These are phyloP conservation scores for Phytopythium delawarense DNA, from an alignment of 352 stramenopile genomes.

Conservation along the genomic window DNA sequence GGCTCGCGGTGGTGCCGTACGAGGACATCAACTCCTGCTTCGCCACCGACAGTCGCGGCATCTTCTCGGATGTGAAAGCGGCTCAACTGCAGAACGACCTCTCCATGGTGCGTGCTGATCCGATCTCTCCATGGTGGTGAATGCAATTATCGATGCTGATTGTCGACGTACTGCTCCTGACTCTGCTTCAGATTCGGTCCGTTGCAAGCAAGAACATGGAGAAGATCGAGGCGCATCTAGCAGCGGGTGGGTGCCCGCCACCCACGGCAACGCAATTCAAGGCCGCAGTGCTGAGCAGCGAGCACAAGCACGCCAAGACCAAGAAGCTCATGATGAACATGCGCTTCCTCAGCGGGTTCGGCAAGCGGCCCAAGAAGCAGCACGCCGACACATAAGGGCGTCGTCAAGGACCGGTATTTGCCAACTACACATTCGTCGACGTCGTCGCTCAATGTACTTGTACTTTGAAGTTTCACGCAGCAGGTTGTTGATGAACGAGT, in stretches of 20 bases:
- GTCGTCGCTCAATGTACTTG: neutral
- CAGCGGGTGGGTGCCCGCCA: constrained; percentile 28
- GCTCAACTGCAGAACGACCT: constrained; percentile 59
- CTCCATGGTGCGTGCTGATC: constrained; percentile 27
- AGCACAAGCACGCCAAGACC: constrained; percentile 38
- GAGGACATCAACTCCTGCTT: constrained; percentile 79
- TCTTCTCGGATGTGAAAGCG: constrained; percentile 59
- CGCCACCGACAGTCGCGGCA: constrained; percentile 56
- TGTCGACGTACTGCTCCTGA: neutral
- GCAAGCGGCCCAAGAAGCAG: constrained; percentile 47
- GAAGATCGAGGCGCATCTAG: constrained; percentile 67
- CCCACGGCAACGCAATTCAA: constrained; percentile 55
- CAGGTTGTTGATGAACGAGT: neutral
- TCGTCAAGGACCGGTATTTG: neutral
- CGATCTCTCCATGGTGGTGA: neutral
- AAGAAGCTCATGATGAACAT: constrained; percentile 80
- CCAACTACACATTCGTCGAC: neutral
- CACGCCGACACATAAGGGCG: constrained; percentile 13
- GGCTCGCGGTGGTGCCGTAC: constrained; percentile 55
- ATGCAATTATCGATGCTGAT: neutral
- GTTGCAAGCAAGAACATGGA: constrained; percentile 71
- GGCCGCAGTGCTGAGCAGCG: constrained; percentile 31
- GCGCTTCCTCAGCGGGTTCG: constrained; percentile 68
- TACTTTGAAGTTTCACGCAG: neutral
- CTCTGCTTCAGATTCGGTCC: constrained; percentile 45